Percentiles rank a stretch among this genome's conserved stretches.
Evolutionary conservation across 2,329 filamentous ascomycete genomes (phyloP).

Genomic region (Drechslerella coelobrocha): DNA sequence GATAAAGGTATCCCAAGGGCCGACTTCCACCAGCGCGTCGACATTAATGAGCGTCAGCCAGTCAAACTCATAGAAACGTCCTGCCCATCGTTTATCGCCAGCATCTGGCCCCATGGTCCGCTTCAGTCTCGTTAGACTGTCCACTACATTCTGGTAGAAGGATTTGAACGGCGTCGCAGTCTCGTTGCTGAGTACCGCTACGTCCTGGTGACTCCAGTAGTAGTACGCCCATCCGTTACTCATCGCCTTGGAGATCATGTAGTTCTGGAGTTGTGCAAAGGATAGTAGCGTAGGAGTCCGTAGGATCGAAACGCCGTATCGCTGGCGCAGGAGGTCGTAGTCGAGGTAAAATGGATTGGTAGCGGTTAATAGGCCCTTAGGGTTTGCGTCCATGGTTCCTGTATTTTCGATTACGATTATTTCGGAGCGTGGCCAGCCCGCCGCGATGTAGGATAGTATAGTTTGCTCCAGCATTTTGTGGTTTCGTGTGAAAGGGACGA

Average conservation of each 20-base stretch:
- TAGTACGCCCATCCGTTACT: constrained; percentile 62
- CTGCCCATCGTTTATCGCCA: constrained; percentile 60
- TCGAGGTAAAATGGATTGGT: constrained; percentile 66
- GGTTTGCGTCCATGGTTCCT: constrained; percentile 65
- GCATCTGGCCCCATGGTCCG: constrained; percentile 55
- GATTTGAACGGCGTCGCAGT: constrained; percentile 54
- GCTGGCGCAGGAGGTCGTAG: constrained; percentile 61
- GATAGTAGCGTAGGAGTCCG: constrained; percentile 64
- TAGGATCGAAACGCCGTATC: constrained; percentile 64
- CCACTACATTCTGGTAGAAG: constrained; percentile 55
- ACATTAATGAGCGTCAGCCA: constrained; percentile 67
- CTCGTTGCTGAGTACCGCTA: constrained; percentile 62
- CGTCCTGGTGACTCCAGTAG: constrained; percentile 67
- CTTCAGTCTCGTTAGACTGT: constrained; percentile 53
- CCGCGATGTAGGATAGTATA: constrained; percentile 66
- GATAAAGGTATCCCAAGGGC: constrained; percentile 67
- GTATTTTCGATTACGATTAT: constrained; percentile 69
- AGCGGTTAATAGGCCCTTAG: constrained; percentile 50
- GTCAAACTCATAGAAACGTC: constrained; percentile 67
- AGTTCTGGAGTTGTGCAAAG: constrained; percentile 67
- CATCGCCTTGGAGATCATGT: constrained; percentile 62
- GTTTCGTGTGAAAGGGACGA: constrained; percentile 67
- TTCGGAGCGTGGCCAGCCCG: constrained; percentile 66
- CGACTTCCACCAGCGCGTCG: constrained; percentile 62
- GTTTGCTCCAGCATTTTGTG: constrained; percentile 66